phyloP scores from a whole-genome alignment of 805 yeast genomes.

The Kodamaea sagamina region DNA sequence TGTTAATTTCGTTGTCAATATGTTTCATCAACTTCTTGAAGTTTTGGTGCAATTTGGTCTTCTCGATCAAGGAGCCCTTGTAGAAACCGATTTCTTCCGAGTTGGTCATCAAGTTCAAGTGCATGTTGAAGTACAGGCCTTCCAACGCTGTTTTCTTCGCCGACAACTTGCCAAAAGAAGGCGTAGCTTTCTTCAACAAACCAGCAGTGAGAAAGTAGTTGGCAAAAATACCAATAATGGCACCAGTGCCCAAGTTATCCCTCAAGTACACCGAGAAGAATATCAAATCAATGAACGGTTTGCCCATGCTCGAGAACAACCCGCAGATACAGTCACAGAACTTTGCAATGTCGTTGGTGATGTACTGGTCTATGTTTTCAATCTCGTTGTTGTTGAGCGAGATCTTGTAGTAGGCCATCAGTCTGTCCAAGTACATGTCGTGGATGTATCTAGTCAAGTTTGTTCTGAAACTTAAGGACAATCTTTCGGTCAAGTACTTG shows the following conservation, averaged over 20 bases:
- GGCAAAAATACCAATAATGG: slow-evolving; percentile 75
- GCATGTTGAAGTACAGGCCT: slow-evolving; percentile 86
- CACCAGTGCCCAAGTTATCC: slow-evolving; percentile 84
- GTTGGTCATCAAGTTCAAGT: slow-evolving; percentile 79
- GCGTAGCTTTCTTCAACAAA: slow-evolving; percentile 70
- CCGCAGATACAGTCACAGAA: slow-evolving; percentile 82
- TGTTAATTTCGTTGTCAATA: slow-evolving; percentile 53
- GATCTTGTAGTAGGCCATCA: slow-evolving; percentile 80
- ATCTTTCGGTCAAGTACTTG: slow-evolving; percentile 71
- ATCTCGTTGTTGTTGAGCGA: slow-evolving; percentile 56
- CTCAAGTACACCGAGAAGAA: slow-evolving; percentile 82
- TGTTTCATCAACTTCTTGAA: slow-evolving; percentile 59
- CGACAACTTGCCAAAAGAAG: slow-evolving; percentile 79
- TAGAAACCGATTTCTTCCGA: slow-evolving; percentile 94
- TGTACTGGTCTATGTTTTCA: slow-evolving; percentile 81
- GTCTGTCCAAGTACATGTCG: slow-evolving; percentile 80
- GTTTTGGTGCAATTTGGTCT: slow-evolving; percentile 58
- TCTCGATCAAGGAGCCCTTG: slow-evolving; percentile 83
- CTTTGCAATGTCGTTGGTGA: slow-evolving; percentile 79
- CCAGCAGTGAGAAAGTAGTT: slow-evolving; percentile 82
- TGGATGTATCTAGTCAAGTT: slow-evolving; percentile 83
- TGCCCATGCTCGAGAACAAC: slow-evolving; percentile 84
- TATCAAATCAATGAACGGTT: slow-evolving; percentile 83
- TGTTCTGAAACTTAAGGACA: slow-evolving; percentile 83
- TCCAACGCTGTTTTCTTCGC: slow-evolving; percentile 75